Percentiles rank a stretch among this genome's conserved stretches.
Conservation (phyloP, 164 flowering plant species). For the Vitis rotundifolia region DNA sequence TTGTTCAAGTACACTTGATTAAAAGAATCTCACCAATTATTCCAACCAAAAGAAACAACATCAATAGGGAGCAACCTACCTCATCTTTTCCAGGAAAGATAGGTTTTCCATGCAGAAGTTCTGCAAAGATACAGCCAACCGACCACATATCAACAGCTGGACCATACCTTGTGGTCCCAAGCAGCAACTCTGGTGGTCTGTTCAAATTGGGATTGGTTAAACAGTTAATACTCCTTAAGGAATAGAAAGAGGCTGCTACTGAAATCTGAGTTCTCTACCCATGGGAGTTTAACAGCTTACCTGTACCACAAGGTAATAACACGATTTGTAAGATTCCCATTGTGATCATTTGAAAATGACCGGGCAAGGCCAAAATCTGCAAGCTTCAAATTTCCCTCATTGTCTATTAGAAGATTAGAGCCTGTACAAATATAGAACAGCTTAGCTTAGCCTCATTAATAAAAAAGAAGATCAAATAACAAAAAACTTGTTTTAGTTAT, state of each 20-base stretch:
- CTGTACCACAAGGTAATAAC: constrained; percentile 96
- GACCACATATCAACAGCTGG: constrained; percentile 5
- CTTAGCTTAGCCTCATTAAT: neutral
- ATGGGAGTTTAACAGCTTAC: constrained; percentile 32
- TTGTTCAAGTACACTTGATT: no score
- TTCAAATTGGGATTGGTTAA: constrained; percentile 16
- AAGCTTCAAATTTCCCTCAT: constrained; percentile 90
- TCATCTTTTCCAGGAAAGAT: constrained; percentile 44
- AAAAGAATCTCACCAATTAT: no score
- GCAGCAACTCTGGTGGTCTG: constrained; percentile 42
- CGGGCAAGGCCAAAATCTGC: constrained; percentile 98
- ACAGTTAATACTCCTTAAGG: neutral
- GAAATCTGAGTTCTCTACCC: neutral
- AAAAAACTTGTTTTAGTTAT: neutral
- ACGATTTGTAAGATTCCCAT: constrained; percentile 85
- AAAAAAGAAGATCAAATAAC: constrained; percentile 2
- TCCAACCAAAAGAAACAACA: neutral
- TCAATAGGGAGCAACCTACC: constrained; percentile 32
- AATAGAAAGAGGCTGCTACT: neutral
- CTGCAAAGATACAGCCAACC: constrained; percentile 5
- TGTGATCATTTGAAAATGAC: constrained; percentile 73
- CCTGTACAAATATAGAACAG: constrained; percentile 39
- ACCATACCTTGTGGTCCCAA: neutral
- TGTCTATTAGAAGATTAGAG: constrained; percentile 92
- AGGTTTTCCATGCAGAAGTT: neutral